Conservation (phyloP, 495 filamentous ascomycete species). For the Letharia lupina region DNA sequence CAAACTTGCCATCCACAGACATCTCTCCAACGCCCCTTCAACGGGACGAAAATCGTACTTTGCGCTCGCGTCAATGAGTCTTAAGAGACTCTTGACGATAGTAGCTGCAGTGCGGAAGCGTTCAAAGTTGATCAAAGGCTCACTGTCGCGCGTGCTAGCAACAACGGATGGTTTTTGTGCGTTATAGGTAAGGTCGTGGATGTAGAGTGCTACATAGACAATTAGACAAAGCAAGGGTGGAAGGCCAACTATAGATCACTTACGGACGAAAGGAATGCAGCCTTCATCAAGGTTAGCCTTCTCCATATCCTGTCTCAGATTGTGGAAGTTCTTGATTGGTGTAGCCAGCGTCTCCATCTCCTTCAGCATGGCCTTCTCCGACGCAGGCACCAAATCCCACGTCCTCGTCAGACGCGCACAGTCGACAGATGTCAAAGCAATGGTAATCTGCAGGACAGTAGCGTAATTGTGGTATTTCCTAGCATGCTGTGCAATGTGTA, state of each 20-base stretch:
- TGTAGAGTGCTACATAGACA: constrained; percentile 56
- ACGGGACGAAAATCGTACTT: constrained; percentile 80
- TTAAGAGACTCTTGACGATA: constrained; percentile 88
- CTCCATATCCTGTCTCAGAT: constrained; percentile 88
- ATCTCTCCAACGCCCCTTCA: constrained; percentile 78
- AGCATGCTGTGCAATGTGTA: constrained; percentile 83
- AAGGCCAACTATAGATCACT: constrained; percentile 24
- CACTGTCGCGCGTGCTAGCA: constrained; percentile 48
- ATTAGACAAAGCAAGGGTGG: constrained; percentile 7
- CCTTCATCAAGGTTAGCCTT: constrained; percentile 63
- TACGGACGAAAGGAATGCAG: constrained; percentile 94
- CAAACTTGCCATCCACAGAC: constrained; percentile 89
- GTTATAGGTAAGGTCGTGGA: constrained; percentile 95
- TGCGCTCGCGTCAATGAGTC: constrained; percentile 84
- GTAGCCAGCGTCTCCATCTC: constrained; percentile 80
- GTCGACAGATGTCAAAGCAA: constrained; percentile 80
- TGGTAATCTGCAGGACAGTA: constrained; percentile 89
- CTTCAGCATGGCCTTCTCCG: constrained; percentile 62
- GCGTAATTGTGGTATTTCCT: constrained; percentile 87
- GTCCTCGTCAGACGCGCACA: constrained; percentile 67
- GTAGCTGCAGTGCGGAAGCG: constrained; percentile 79
- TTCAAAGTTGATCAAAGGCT: constrained; percentile 90
- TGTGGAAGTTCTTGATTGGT: constrained; percentile 84
- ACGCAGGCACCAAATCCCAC: constrained; percentile 66
- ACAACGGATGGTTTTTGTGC: constrained; percentile 72